Base-by-base conservation (phyloP, 495 filamentous ascomycete species). In the Penicillium odoratum region DNA sequence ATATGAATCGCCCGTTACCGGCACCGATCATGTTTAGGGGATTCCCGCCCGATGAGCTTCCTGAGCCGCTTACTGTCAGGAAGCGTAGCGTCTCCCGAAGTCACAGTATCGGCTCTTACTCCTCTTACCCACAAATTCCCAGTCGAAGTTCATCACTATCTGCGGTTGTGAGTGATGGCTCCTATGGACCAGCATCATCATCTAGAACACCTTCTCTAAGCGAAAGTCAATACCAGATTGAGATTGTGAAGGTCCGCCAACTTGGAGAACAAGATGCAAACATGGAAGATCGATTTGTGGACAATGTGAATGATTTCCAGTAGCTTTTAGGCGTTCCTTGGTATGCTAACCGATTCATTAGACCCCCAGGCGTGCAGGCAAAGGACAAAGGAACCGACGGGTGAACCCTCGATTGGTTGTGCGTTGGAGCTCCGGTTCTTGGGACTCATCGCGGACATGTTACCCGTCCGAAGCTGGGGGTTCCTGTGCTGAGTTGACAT, bases 361-460 rank as follows among this genome's bases (percentile, higher is more conserved):
- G 51, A 43, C 16, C 8, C 36, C 51, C 3, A 18, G 21, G n/a
- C 11, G 10, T 9, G 10, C 7, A 7, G 5, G 2, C 11, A 26
- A 42, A 11, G 26, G 1, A 15, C 51, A 30, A 29, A 44, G 29
- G 9, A 5, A 55, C 9, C 34, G 28, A 29, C 28, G 21, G 4
- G 15, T 8, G 26, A 51, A 31, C 36, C 60, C 60, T 40, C 56
- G 40, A 38, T 30, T 63, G 9, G 33, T 63, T 18, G 51, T 64
- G 16, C 64, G 67, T 26, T 69, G 65, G 64, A 69, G 67, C 47
- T 67, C 67, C 10, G 67, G 65, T 21, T 69, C 67, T 28, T 68
- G 54, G 53, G 43, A 47, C 13, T 42, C 47, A 44, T 8, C 51
- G 10, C 45, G 43, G 5, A 50, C 54, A 30, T 38, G 30, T 44